phyloP scores from a whole-genome alignment of 1,284 basidiomycete species.

The Ganoderma multipileum region DNA sequence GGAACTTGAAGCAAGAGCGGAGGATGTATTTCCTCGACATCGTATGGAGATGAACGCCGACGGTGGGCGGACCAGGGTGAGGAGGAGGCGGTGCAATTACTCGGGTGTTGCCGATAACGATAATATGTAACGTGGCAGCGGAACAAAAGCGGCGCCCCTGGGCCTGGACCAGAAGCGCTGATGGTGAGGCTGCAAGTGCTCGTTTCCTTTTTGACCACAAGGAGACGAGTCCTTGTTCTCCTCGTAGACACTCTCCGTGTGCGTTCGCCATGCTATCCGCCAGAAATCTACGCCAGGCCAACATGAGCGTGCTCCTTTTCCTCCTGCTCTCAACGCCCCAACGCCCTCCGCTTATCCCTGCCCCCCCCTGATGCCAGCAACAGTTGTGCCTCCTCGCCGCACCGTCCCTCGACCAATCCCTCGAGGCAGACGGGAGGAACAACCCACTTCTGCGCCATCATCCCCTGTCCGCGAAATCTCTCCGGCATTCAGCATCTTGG shows the following conservation, averaged over 20 bases:
- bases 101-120: neutral
- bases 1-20: no score
- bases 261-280: constrained; percentile 10
- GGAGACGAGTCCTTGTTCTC: constrained; percentile 14
- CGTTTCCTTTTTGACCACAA: constrained; percentile 16
- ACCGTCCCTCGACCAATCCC: constrained; percentile 3
- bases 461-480: neutral
- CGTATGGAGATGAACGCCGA: no score
- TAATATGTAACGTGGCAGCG: neutral
- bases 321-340: neutral
- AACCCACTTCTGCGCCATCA: neutral
- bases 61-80: no score
- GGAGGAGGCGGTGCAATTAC: no score
- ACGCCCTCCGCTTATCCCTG: neutral
- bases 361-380: constrained; percentile 6
- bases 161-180: no score
- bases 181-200: constrained; percentile 2
- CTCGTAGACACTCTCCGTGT: constrained; percentile 9
- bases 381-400: neutral
- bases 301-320: neutral
- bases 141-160: neutral
- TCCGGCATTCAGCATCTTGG: constrained; percentile 5
- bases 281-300: neutral
- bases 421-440: neutral
- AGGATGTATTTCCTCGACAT: no score